Evolutionary conservation across 2,329 filamentous ascomycete species (phyloP).

Genomic region (Aspergillus fumigatiaffinis): DNA sequence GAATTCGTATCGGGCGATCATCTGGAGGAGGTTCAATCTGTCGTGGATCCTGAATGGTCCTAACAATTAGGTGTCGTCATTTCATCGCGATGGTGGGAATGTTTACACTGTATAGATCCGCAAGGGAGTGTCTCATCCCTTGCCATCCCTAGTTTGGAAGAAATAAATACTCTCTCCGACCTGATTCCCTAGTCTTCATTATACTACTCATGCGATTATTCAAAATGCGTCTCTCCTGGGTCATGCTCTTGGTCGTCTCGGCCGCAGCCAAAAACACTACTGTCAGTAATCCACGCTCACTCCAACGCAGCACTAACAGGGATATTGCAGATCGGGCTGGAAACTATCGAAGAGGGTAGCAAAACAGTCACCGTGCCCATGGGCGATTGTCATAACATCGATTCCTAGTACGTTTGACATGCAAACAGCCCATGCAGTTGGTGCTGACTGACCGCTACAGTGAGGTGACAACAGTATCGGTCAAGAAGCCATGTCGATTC

Average conservation of each 20-base stretch:
- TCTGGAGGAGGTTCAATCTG: slow-evolving; percentile 9
- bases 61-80: background rate
- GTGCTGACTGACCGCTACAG: background rate
- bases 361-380: slow-evolving; percentile 4
- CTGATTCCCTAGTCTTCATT: no score
- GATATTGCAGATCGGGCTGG: slow-evolving; percentile 10
- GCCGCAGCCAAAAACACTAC: slow-evolving; percentile 1
- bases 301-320: background rate
- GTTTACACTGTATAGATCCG: background rate
- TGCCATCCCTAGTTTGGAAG: background rate
- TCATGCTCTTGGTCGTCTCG: background rate
- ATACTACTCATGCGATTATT: background rate
- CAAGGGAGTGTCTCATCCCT: background rate
- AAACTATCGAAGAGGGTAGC: slow-evolving; percentile 8
- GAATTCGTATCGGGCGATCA: slow-evolving; percentile 2
- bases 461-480: background rate
- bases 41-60: slow-evolving; percentile 8
- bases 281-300: background rate
- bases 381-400: slow-evolving; percentile 6
- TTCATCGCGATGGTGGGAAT: background rate
- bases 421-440: no score
- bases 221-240: background rate
- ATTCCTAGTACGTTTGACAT: slow-evolving; percentile 7
- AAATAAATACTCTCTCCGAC: background rate
- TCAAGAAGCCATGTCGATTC: background rate